Base-by-base conservation (phyloP, 352 stramenopile species). In the Phytophthora kernoviae region DNA sequence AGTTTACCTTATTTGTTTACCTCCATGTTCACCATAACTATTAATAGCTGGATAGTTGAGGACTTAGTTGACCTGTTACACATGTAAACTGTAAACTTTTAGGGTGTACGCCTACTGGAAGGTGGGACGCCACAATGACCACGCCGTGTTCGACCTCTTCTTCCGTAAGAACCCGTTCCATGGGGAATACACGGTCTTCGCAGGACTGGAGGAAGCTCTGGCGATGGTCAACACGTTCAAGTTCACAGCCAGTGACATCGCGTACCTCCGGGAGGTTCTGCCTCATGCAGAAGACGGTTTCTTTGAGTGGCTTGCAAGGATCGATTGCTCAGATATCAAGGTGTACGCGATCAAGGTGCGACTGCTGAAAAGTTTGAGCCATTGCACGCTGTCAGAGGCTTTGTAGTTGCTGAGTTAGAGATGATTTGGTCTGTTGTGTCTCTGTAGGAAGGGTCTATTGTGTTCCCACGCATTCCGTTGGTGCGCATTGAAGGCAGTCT, bases 41-140 rank as follows among this genome's bases (percentile, higher is more conserved):
- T 48, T 45, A 34, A 62, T 50, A 12, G 15, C 17, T 54, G n/a
- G n/a, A 5, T 46, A 7, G 24, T 30, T 30, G 24, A 30, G 4
- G 2, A 17, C 11, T 39, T 39, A n/a, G 33, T 39, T 39, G 9
- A 39, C 33, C 33, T 30, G 24, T 30, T 3, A 30, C n/a, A n/a
- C 30, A 34, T 34, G 30, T 34, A 34, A 34, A 34, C 30, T 39
- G n/a, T 43, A 43, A 21, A 30, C 18, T 54, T n/a, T 14, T n/a
- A 99, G 99, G 98, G 90, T 97, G 8, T 99, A 99, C 60, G 96
- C 94, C 6, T 99, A 99, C 77, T 99, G 97, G 97, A 99, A 98
- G 67, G 91, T 94, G 37, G 89, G 91, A 12, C 87, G 96, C 26
- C 90, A 99, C 54, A 75, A 98, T 36, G 92, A 99, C 55, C 68